A percentile compares a stretch with the other conserved stretches of the same genome.
Conservation (phyloP, 352 stramenopile species). For the Globisporangium ultimum region DNA sequence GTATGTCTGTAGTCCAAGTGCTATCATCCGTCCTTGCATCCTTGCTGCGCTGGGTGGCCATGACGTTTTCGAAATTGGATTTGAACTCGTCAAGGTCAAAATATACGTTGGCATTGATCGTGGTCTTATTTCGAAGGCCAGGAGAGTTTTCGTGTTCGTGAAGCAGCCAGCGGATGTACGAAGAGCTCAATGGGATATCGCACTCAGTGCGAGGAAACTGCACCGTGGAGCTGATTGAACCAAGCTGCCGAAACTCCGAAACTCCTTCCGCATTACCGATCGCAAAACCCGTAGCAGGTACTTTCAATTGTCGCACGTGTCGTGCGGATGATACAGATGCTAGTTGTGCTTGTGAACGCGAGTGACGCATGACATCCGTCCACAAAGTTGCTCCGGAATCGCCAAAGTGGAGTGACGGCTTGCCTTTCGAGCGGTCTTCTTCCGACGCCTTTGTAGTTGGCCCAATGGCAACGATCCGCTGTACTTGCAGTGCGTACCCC, state of each 20-base stretch:
- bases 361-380: constrained; percentile 13
- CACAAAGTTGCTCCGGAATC: constrained; percentile 19
- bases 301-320: not conserved
- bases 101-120: constrained; percentile 30
- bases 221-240: constrained; percentile 5
- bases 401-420: constrained; percentile 31
- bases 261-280: constrained; percentile 7
- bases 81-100: constrained; percentile 35
- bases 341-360: not conserved
- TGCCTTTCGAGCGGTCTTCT: constrained; percentile 6
- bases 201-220: constrained; percentile 33
- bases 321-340: no score
- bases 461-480: constrained; percentile 17
- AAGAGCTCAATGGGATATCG: constrained; percentile 32
- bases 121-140: no score
- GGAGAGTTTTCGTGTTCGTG: not conserved
- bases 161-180: constrained; percentile 31
- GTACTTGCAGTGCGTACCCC: constrained; percentile 15
- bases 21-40: constrained; percentile 7
- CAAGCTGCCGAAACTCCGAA: constrained; percentile 25
- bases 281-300: not conserved
- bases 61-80: constrained; percentile 16
- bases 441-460: not conserved
- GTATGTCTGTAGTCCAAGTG: not conserved
- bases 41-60: constrained; percentile 10